Base-by-base conservation (phyloP, 768 basidiomycete genomes). In the Leccinum fibrillosum region DNA sequence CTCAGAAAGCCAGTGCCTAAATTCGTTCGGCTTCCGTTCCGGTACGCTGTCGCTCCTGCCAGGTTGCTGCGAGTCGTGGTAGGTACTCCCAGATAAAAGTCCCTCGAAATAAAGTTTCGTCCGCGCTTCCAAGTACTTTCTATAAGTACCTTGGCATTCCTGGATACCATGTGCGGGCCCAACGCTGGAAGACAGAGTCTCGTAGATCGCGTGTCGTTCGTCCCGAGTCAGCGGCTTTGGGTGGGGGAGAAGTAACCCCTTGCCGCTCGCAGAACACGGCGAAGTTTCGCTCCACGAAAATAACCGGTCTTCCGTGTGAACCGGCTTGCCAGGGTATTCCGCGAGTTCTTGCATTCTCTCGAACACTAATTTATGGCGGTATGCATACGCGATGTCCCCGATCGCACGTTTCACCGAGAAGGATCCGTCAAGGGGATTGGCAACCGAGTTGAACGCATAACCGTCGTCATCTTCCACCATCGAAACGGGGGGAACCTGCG, bases 171-270 rank as follows among this genome's bases (percentile, higher is more conserved):
- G 56, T 19, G 77, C 72, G 56, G 77, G 75, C 13, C 78, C 80
- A 52, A 86, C 76, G 47, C 73, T 78, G 60, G 73, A 75, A 57
- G 81, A 77, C 39, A 87, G 71, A 26, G 80, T 69, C 51, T 79
- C 74, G 62, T 87, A 87, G 56, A 82, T 72, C 25, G 75, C 78
- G 53, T 72, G 68, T 34, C 84, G 81, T 65, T 85, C 82, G n/a
- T 66, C 62, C 55, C 70, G 59, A 13, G 77, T 74, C 49, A 84
- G 72, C 21, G 75, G 63, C 35, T 74, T 65, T 45, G 45, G 54
- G 45, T 64, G 58, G 21, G 62, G 59, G 26, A 71, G 57, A 28
- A 61, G 60, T 11, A 64, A 11, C 3, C 56, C 64, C 52, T 49
- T 55, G 50, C 42, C n/a, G 35, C 64, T 66, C 23, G 63, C 49